phyloP scores from a whole-genome alignment of 352 stramenopile genomes.

The Globisporangium echinulatum region DNA sequence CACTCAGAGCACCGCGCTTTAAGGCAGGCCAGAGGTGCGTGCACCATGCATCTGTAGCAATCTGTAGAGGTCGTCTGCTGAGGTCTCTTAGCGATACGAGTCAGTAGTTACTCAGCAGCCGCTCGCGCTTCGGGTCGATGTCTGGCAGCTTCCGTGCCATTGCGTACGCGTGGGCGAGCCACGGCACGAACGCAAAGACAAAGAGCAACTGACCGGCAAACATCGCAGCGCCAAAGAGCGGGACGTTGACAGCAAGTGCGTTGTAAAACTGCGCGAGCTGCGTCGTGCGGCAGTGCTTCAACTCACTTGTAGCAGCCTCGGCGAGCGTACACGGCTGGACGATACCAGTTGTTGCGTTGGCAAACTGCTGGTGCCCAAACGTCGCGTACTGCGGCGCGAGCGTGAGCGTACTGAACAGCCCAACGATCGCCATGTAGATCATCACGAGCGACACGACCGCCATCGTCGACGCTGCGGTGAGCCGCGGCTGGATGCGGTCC shows the following conservation, averaged over 20 bases:
- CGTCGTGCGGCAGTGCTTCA: slow-evolving; percentile 62
- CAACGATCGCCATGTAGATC: slow-evolving; percentile 78
- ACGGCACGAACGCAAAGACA: slow-evolving; percentile 69
- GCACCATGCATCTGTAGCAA: too few relatives aligned
- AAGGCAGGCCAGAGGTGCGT: too few relatives aligned
- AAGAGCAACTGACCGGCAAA: slow-evolving; percentile 73
- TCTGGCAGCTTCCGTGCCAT: slow-evolving; percentile 57
- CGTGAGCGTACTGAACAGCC: slow-evolving; percentile 75
- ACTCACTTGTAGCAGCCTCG: slow-evolving; percentile 39
- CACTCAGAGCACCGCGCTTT: neutral
- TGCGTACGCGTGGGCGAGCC: slow-evolving; percentile 65
- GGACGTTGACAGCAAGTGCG: slow-evolving; percentile 54
- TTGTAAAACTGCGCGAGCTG: slow-evolving; percentile 83
- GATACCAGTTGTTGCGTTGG: slow-evolving; percentile 25
- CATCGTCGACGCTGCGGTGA: slow-evolving; percentile 74
- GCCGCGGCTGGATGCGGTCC: slow-evolving; percentile 55
- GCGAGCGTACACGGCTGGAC: slow-evolving; percentile 60
- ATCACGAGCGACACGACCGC: slow-evolving; percentile 69
- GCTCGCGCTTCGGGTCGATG: slow-evolving; percentile 62
- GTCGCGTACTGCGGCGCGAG: slow-evolving; percentile 81
- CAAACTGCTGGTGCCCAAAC: slow-evolving; percentile 76
- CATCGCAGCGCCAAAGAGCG: slow-evolving; percentile 69
- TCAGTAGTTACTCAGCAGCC: slow-evolving; percentile 59
- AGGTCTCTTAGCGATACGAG: neutral
- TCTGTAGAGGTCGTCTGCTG: too few relatives aligned